A percentile compares a stretch with the other conserved stretches of the same genome.
phyloP scores from a whole-genome alignment of 192 early-diverging fungal species.

The Coemansia sp. region DNA sequence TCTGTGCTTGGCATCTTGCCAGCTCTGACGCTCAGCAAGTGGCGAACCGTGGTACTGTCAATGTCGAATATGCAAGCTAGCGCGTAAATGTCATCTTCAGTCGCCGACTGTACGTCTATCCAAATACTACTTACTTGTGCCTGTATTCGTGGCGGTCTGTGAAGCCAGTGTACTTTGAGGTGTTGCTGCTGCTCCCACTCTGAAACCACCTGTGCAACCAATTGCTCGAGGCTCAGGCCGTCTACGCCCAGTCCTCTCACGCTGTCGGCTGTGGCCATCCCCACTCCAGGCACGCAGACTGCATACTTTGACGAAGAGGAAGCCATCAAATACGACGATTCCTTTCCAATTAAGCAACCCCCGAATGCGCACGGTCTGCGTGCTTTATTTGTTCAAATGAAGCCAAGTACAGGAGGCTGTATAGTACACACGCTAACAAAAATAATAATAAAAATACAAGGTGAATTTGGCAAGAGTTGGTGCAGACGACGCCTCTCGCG shows the following conservation, averaged over 20 bases:
- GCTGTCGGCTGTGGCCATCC: slow-evolving; percentile 9
- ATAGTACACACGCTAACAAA: background rate
- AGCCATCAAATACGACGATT: background rate
- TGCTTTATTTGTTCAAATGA: background rate
- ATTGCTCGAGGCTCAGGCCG: slow-evolving; percentile 11
- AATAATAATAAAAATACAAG: background rate
- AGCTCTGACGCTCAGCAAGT: slow-evolving; percentile 7
- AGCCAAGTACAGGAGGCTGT: background rate
- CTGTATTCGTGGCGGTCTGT: background rate
- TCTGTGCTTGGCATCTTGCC: slow-evolving; percentile 16
- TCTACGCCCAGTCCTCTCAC: slow-evolving; percentile 22
- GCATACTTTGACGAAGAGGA: slow-evolving; percentile 26
- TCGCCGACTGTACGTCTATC: slow-evolving; percentile 39
- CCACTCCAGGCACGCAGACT: slow-evolving; percentile 38
- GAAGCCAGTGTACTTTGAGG: background rate
- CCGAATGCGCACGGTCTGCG: background rate
- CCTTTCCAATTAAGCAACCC: background rate
- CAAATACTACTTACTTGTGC: slow-evolving; percentile 18
- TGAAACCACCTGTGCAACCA: slow-evolving; percentile 19
- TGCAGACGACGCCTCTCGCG: background rate
- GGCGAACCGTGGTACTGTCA: slow-evolving; percentile 2
- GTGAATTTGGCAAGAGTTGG: background rate
- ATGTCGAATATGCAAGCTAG: slow-evolving; percentile 44
- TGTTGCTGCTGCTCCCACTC: slow-evolving; percentile 16
- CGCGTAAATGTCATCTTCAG: slow-evolving; percentile 28